Percentiles rank a stretch among this genome's conserved stretches.
Conservation (phyloP, 176 grass and related monocot species). For the Carex kokanica region DNA sequence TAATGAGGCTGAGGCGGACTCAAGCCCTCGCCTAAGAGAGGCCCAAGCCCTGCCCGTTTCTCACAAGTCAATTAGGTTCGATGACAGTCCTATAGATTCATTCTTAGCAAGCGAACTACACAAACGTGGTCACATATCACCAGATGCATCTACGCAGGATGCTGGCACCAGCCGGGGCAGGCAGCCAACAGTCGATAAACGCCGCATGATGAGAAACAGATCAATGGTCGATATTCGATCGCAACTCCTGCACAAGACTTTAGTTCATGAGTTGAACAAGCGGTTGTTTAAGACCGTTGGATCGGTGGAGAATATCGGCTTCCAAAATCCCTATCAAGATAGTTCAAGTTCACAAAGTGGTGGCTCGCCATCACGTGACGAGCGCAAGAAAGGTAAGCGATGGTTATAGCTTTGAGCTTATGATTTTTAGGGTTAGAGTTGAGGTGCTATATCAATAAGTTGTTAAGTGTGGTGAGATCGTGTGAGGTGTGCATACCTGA, state of each 20-base stretch:
- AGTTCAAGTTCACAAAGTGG: neutral
- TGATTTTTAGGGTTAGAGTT: neutral
- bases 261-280: slow-evolving; percentile 86
- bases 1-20: neutral
- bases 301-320: slow-evolving; percentile 77
- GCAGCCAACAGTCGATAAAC: slow-evolving; percentile 17
- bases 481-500: neutral
- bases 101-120: slow-evolving; percentile 17
- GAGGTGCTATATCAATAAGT: neutral
- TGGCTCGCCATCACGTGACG: slow-evolving; percentile 13
- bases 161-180: slow-evolving; percentile 17
- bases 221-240: slow-evolving; percentile 84
- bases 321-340: slow-evolving; percentile 36
- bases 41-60: neutral
- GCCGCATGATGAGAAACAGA: slow-evolving; percentile 44
- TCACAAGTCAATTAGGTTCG: slow-evolving; percentile 37
- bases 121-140: slow-evolving; percentile 29
- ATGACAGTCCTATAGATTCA: slow-evolving; percentile 9
- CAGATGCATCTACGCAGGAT: neutral
- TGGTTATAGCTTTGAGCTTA: neutral
- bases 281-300: slow-evolving; percentile 88
- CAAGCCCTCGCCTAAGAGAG: neutral
- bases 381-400: slow-evolving; percentile 18
- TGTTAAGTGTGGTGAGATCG: neutral
- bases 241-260: slow-evolving; percentile 67